Conservation (phyloP, 495 filamentous ascomycete genomes). For the Tuber borchii region DNA sequence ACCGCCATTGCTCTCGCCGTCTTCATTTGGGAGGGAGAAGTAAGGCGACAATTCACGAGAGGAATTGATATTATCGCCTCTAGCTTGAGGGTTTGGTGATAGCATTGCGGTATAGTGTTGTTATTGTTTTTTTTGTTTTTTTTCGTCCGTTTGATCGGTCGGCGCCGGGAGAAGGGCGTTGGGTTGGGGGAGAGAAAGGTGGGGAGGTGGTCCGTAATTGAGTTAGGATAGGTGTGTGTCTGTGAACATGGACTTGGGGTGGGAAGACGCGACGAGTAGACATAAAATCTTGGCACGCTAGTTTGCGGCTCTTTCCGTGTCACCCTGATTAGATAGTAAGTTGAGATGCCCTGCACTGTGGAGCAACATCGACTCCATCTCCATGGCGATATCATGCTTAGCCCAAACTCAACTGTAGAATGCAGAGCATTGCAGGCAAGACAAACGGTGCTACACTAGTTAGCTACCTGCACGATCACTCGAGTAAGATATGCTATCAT, state of each 20-base stretch:
- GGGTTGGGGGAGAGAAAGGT: not conserved
- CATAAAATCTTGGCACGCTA: not conserved
- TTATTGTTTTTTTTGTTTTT: not conserved
- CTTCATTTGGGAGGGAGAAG: slow-evolving; percentile 33
- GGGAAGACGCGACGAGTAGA: not conserved
- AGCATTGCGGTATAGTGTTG: not conserved
- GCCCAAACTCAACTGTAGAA: not conserved
- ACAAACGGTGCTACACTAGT: not conserved
- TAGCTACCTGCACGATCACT: not conserved
- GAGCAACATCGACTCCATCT: not conserved
- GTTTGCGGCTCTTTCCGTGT: not conserved
- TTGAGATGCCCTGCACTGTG: not conserved
- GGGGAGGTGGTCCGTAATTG: slow-evolving; percentile 9
- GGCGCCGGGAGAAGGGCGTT: slow-evolving; percentile 11
- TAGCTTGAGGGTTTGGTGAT: not conserved
- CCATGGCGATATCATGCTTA: not conserved
- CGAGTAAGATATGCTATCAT: not conserved
- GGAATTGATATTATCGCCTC: not conserved
- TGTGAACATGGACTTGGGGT: not conserved
- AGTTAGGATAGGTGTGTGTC: not conserved
- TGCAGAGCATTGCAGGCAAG: not conserved
- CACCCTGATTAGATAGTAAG: not conserved
- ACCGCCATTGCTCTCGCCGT: slow-evolving; percentile 19
- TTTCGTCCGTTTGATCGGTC: not conserved
- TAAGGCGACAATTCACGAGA: slow-evolving; percentile 23